Evolutionary conservation across 23 red algal genomes (phyloP).

Genomic region (Cyanidiococcus yangmingshanensis): DNA sequence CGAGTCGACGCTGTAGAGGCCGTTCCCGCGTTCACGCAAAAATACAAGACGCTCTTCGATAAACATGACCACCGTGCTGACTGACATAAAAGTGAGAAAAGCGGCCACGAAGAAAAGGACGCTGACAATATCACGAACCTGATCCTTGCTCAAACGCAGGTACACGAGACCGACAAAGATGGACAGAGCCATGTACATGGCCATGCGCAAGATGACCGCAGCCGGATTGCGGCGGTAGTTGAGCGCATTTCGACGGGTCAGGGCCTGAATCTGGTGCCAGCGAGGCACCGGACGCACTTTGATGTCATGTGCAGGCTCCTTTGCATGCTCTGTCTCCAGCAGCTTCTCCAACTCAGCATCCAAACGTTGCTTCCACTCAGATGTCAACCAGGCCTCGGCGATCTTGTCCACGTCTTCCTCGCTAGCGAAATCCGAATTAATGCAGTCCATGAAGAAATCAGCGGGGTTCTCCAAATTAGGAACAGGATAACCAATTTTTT

Average conservation of each 20-base stretch:
- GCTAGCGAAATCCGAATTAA: constrained; percentile 74
- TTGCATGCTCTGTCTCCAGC: not conserved
- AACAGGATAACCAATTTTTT: constrained; percentile 36
- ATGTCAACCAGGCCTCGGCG: not conserved
- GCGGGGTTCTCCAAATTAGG: constrained; percentile 28
- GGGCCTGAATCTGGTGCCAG: constrained; percentile 35
- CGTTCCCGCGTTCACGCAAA: constrained; percentile 62
- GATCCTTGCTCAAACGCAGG: constrained; percentile 35
- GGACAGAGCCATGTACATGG: constrained; percentile 61
- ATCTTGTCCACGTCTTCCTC: constrained; percentile 21
- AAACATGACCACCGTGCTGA: constrained; percentile 57
- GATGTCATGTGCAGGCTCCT: not conserved
- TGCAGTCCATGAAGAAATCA: constrained; percentile 55
- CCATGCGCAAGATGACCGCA: constrained; percentile 61
- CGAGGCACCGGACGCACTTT: constrained; percentile 8
- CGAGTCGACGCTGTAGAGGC: constrained; percentile 45
- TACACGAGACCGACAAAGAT: constrained; percentile 74
- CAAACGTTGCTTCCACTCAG: constrained; percentile 24
- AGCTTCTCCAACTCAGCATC: constrained; percentile 28
- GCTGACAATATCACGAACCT: constrained; percentile 40
- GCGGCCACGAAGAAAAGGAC: constrained; percentile 58
- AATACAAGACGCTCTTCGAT: constrained; percentile 64
- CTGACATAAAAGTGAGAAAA: constrained; percentile 70
- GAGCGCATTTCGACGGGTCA: constrained; percentile 41
- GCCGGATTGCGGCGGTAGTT: constrained; percentile 70